A percentile compares a stretch with the other conserved stretches of the same genome.
These are phyloP conservation scores for Casuarina equisetifolia DNA, from an alignment of 306 rosid species.

Conservation along the genomic window DNA sequence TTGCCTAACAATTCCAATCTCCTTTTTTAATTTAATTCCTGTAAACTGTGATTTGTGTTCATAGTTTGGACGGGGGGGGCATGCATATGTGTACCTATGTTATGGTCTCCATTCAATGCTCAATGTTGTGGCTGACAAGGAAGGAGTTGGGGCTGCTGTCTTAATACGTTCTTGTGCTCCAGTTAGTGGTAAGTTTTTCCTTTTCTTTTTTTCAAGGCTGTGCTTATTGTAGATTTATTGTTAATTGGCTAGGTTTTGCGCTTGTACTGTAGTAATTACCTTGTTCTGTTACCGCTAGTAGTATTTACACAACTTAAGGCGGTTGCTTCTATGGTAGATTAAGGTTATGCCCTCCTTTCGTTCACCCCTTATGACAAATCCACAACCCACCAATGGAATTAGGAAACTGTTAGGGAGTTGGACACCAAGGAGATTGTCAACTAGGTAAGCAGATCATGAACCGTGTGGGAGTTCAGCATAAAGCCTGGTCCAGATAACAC, in stretches of 20 bases:
- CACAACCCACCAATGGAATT: background rate
- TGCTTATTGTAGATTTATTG: background rate
- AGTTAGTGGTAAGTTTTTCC: conserved; percentile 50
- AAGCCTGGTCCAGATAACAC: too few species aligned
- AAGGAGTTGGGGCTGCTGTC: conserved; percentile 83
- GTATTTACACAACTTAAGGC: background rate
- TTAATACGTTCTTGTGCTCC: conserved; percentile 96
- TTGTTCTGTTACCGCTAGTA: background rate
- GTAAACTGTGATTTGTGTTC: background rate
- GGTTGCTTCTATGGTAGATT: background rate
- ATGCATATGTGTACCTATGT: conserved; percentile 84
- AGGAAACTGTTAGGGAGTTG: background rate
- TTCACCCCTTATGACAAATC: background rate
- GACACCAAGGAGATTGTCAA: too few species aligned
- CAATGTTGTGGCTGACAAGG: conserved; percentile 87
- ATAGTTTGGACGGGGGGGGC: conserved; percentile 93
- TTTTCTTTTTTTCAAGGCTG: background rate
- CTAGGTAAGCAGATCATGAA: too few species aligned
- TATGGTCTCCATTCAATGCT: conserved; percentile 82
- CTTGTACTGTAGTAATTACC: background rate
- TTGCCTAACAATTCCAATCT: background rate
- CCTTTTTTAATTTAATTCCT: background rate
- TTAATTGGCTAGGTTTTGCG: background rate
- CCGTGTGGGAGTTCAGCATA: too few species aligned
- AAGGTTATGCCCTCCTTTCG: background rate